Conservation (phyloP, 805 yeast species). For the Ogataea pilisensis region DNA sequence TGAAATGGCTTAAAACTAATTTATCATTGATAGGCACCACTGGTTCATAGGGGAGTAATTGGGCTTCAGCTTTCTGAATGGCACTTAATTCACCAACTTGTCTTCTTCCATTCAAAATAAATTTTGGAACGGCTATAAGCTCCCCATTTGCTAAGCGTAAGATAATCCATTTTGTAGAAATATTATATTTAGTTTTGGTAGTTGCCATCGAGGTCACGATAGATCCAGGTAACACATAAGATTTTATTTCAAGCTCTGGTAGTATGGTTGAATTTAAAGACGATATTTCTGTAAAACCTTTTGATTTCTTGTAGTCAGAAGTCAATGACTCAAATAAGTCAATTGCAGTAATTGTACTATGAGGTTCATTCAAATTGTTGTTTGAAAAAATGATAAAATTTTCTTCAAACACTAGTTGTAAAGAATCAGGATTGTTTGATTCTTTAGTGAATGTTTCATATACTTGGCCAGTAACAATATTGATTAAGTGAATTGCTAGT, state of each 20-base stretch:
- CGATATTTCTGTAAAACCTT: constrained; percentile 9
- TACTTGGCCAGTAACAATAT: constrained; percentile 65
- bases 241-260: constrained; percentile 49
- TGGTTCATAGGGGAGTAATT: constrained; percentile 63
- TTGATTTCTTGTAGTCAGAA: constrained; percentile 42
- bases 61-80: constrained; percentile 55
- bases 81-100: constrained; percentile 47
- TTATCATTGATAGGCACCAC: constrained; percentile 47
- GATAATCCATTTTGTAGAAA: constrained; percentile 63
- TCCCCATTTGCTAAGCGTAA: constrained; percentile 57
- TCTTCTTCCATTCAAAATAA: constrained; percentile 63
- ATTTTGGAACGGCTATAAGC: constrained; percentile 67
- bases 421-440: constrained; percentile 24
- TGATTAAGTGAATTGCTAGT: constrained; percentile 53
- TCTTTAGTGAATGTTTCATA: constrained; percentile 36
- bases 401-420: constrained; percentile 67
- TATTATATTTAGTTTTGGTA: constrained; percentile 59
- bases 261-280: constrained; percentile 16
- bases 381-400: constrained; percentile 77
- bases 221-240: constrained; percentile 61
- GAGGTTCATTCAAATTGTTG: constrained; percentile 43
- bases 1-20: constrained; percentile 47
- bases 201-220: constrained; percentile 46
- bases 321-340: constrained; percentile 71
- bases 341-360: constrained; percentile 59